Conservation (phyloP, 495 filamentous ascomycete genomes). For the Opeltia flavorubescens region DNA sequence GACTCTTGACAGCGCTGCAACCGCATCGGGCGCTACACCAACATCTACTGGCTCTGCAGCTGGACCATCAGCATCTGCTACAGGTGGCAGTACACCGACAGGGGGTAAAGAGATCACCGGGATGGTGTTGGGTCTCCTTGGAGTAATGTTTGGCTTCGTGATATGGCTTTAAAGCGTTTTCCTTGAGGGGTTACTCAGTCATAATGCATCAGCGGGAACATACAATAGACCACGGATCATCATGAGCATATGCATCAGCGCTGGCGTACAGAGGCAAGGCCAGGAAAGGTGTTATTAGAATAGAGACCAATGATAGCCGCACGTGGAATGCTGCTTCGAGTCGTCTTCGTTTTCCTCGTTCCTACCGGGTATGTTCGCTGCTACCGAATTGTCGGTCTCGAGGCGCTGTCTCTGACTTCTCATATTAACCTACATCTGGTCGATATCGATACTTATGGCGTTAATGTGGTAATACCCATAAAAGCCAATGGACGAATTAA, state of each 20-base stretch:
- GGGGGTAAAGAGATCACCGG: slow-evolving; percentile 36
- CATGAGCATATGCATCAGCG: background rate
- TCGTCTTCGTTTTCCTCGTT: too few relatives aligned
- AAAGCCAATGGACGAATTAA: too few relatives aligned
- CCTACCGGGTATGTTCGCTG: too few relatives aligned
- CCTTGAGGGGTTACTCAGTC: too few relatives aligned
- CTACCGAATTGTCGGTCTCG: too few relatives aligned
- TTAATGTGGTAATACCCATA: too few relatives aligned
- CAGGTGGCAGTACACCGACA: slow-evolving; percentile 6
- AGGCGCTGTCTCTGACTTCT: too few relatives aligned
- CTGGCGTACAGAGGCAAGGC: background rate
- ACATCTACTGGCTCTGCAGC: background rate
- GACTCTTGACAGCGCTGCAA: slow-evolving; percentile 20
- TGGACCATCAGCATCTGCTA: background rate
- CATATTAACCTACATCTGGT: too few relatives aligned
- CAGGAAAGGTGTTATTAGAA: background rate
- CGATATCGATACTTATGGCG: too few relatives aligned
- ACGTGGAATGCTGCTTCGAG: background rate
- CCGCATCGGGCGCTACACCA: slow-evolving; percentile 5
- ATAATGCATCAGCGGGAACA: too few relatives aligned
- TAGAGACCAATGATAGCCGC: background rate
- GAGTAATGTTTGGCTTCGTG: slow-evolving; percentile 39
- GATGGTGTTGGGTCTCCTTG: slow-evolving; percentile 36
- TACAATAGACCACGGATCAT: too few relatives aligned
- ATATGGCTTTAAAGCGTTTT: slow-evolving; percentile 34